These are phyloP conservation scores for Albugo candida DNA, from an alignment of 352 stramenopile species.

Conservation along the genomic window DNA sequence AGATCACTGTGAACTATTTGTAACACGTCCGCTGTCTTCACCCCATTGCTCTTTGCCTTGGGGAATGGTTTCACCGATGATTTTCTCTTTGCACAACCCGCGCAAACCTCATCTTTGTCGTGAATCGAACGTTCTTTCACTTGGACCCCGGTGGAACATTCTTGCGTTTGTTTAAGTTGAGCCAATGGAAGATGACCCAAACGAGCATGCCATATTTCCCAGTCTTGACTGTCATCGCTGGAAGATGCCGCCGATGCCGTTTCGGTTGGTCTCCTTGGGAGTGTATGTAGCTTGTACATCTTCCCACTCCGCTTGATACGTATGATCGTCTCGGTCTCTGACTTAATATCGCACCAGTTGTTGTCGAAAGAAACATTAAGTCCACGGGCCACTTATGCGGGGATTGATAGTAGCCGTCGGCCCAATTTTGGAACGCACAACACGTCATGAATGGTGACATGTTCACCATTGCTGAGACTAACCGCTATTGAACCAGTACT, in stretches of 20 bases:
- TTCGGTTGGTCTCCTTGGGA: not conserved
- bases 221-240: not conserved
- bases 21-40: not conserved
- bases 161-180: not conserved
- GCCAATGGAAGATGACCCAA: constrained; percentile 1
- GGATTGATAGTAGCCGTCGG: constrained; percentile 7
- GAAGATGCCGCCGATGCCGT: not conserved
- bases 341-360: too few species aligned
- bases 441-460: constrained; percentile 9
- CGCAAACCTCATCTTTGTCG: not conserved
- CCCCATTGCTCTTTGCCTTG: not conserved
- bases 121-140: not conserved
- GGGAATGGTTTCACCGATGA: not conserved
- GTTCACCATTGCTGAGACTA: not conserved
- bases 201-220: constrained; percentile 4
- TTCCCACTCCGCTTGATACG: constrained; percentile 2
- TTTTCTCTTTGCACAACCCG: not conserved
- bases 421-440: constrained; percentile 9
- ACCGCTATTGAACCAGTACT: constrained; percentile 4
- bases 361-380: not conserved
- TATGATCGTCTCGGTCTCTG: not conserved
- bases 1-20: not conserved
- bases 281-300: not conserved
- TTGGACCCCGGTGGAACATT: not conserved
- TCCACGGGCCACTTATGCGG: not conserved